Evolutionary conservation across 805 yeast species (phyloP).

Genomic region (Candida coquimbonensis): DNA sequence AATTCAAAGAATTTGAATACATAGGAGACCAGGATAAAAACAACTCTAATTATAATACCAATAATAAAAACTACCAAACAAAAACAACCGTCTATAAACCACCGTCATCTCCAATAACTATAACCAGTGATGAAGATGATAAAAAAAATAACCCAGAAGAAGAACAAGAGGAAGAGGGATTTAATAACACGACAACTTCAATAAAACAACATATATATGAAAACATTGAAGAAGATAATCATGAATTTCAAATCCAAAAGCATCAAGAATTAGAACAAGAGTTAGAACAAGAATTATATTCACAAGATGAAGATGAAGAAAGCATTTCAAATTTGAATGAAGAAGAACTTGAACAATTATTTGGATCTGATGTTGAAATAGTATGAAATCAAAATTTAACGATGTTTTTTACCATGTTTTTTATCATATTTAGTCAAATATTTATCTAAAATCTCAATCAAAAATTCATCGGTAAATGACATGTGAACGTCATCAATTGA

Average conservation of each 20-base stretch:
- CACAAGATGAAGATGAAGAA: neutral
- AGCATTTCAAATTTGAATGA: constrained; percentile 2
- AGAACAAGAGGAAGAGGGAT: neutral
- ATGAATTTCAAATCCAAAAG: constrained; percentile 8
- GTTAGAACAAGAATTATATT: no score
- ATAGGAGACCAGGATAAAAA: neutral
- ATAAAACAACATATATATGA: constrained; percentile 3
- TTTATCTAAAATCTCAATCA: constrained; percentile 34
- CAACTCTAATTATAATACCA: neutral
- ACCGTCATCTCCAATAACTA: neutral
- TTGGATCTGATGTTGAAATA: constrained; percentile 21
- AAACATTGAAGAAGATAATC: constrained; percentile 10
- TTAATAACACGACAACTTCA: constrained; percentile 1
- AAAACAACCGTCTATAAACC: neutral
- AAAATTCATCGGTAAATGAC: constrained; percentile 48
- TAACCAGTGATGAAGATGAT: neutral
- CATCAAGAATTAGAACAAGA: neutral
- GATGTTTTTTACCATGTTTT: neutral
- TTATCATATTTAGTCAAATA: constrained; percentile 30
- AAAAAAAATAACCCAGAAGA: neutral
- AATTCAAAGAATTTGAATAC: neutral
- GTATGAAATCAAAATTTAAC: constrained; percentile 3
- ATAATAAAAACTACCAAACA: neutral
- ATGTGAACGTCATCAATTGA: constrained; percentile 56
- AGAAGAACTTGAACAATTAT: constrained; percentile 9